Base-by-base conservation (phyloP, 148 eudicot genomes). In the Chenopodium suecicum region DNA sequence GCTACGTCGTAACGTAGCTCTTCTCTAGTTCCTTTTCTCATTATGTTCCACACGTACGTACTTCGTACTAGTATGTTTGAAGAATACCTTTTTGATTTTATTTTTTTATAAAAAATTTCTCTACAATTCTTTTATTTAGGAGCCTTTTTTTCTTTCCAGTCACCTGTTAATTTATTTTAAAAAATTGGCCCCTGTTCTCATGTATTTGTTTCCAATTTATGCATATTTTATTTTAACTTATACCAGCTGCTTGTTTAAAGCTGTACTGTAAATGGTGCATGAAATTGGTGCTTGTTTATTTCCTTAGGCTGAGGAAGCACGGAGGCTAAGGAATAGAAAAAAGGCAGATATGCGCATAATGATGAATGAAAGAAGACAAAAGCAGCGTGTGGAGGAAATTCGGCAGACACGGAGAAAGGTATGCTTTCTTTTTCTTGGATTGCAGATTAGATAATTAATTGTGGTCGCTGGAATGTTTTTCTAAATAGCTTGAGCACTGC, bases 311-410 rank as follows among this genome's bases (percentile, higher is more conserved):
- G 97, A 96, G 82, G 98, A 96, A 87, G 98, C 91, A 76, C 89
- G 85, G 83, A 90, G 89, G 72, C 44, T 91, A 87, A 91, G 82
- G 79, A 89, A 78, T 83, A 91, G 97, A 72, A 82, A 85, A 87
- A 92, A 80, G 75, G 95, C 92, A 69, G 95, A 78, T 54, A 86
- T 89, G 90, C 98, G 99, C 58, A 65, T 92, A 84, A 78, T 88
- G 86, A 97, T 86, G 79, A 91, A 94, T 91, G 97, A 92, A 88
- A 96, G 91, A 87, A 92, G 98, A 79, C 98, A 92, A 82, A 91
- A 85, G 86, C 87, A 89, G 80, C 95, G 99, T 47, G 75, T 96
- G 34, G 98, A 96, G 78, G 99, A 96, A 86, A 82, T 96, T 20
- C 89, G 99, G 70, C 89, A 91, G 83, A 82, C 88, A 70, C 88